Conservation (phyloP, 768 basidiomycete species). For the Macrolepiota fuliginosa region DNA sequence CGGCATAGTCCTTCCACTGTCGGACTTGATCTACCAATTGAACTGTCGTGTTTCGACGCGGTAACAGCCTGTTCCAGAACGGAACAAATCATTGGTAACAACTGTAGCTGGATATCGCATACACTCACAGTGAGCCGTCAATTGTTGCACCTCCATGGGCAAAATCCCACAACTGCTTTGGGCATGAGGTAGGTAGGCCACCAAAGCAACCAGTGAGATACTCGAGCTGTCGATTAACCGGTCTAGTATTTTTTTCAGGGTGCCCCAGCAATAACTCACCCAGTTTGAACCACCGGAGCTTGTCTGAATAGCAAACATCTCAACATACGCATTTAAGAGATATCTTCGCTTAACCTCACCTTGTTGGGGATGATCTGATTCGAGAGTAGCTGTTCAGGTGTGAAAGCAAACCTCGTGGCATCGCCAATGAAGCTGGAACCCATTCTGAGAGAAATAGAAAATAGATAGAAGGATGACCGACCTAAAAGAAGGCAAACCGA, state of each 20-base stretch:
- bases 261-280: neutral
- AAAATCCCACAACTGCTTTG: slow-evolving; percentile 7
- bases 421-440: slow-evolving; percentile 1
- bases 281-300: slow-evolving; percentile 12
- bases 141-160: slow-evolving; percentile 6
- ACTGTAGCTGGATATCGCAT: too few species aligned
- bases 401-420: slow-evolving; percentile 2
- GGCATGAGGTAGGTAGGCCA: neutral
- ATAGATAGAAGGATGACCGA: neutral
- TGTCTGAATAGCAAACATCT: neutral
- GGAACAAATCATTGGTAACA: too few species aligned
- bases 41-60: neutral
- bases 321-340: neutral
- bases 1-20: slow-evolving; percentile 4
- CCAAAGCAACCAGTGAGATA: slow-evolving; percentile 6
- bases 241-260: neutral
- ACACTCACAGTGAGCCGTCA: neutral
- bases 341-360: neutral
- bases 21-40: slow-evolving; percentile 3
- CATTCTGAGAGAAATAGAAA: neutral
- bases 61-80: neutral
- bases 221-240: neutral
- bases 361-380: neutral
- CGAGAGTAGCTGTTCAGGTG: neutral
- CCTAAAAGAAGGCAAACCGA: neutral